Conservation (phyloP, 116 monocot genomes). For the Thalassia testudinum region DNA sequence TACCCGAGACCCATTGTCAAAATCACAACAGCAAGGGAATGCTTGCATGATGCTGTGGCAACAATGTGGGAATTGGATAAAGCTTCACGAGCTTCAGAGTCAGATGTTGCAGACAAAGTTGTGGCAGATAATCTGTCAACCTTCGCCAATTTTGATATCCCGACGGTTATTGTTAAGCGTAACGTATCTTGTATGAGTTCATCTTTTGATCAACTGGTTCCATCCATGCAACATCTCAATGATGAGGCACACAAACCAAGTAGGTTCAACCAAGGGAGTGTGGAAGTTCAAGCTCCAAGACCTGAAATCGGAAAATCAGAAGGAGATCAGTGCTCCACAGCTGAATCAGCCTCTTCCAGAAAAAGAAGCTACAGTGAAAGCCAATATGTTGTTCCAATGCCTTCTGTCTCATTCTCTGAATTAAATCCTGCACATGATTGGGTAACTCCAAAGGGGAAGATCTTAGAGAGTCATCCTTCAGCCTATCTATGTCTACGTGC, state of each 20-base stretch:
- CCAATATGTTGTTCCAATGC: conserved; percentile 22
- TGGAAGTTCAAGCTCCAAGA: neutral
- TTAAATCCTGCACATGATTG: conserved; percentile 4
- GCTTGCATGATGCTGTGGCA: conserved; percentile 41
- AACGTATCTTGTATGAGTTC: conserved; percentile 21
- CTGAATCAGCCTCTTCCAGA: conserved; percentile 47
- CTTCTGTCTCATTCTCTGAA: conserved; percentile 15
- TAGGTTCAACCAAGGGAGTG: conserved; percentile 1
- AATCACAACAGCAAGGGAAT: conserved; percentile 30
- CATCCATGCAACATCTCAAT: conserved; percentile 21
- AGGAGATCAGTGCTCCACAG: conserved; percentile 39
- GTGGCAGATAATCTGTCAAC: conserved; percentile 43
- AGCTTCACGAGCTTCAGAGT: conserved; percentile 19
- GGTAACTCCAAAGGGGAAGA: neutral
- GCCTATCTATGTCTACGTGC: conserved; percentile 3
- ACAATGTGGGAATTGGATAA: conserved; percentile 66
- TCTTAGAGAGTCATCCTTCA: conserved; percentile 10
- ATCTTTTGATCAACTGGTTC: conserved; percentile 54
- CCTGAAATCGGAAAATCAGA: conserved; percentile 14
- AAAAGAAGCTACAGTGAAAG: conserved; percentile 45
- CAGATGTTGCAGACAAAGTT: conserved; percentile 20
- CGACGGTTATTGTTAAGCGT: conserved; percentile 45
- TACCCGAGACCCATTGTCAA: conserved; percentile 71
- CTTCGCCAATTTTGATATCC: conserved; percentile 41
- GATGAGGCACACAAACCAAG: conserved; percentile 2